phyloP scores from a whole-genome alignment of 768 basidiomycete genomes.

The Kwoniella shandongensis region DNA sequence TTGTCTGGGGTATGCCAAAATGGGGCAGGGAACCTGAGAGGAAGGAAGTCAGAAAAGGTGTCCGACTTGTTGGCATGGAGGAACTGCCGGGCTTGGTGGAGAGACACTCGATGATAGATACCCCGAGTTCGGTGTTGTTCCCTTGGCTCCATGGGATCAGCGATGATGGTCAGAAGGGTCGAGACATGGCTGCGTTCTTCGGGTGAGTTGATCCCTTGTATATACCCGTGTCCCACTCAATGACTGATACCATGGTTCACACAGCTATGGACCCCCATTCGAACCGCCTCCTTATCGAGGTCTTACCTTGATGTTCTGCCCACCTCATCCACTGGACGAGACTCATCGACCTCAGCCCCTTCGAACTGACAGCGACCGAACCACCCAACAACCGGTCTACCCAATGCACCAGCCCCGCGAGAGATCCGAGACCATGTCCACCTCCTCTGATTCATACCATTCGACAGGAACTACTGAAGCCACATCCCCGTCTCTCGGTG shows the following conservation, averaged over 20 bases:
- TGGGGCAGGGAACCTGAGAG: slow-evolving; percentile 47
- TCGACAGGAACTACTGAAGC: slow-evolving; percentile 39
- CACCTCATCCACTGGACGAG: slow-evolving; percentile 40
- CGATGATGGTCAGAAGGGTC: slow-evolving; percentile 45
- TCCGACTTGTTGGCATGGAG: slow-evolving; percentile 38
- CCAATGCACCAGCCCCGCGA: slow-evolving; percentile 27
- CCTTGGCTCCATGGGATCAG: slow-evolving; percentile 53
- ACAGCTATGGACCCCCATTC: slow-evolving; percentile 41
- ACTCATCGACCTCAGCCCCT: slow-evolving; percentile 6
- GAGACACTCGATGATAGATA: slow-evolving; percentile 44
- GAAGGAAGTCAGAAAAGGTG: slow-evolving; percentile 40
- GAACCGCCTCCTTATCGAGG: slow-evolving; percentile 51
- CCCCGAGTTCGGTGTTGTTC: slow-evolving; percentile 48
- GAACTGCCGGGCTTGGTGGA: slow-evolving; percentile 42
- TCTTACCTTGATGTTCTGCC: slow-evolving; percentile 41
- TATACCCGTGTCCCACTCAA: no score
- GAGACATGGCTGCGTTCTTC: slow-evolving; percentile 50
- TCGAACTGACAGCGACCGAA: slow-evolving; percentile 15
- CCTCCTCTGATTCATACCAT: slow-evolving; percentile 26
- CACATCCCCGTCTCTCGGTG: slow-evolving; percentile 36
- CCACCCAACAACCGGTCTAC: slow-evolving; percentile 9
- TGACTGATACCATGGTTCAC: slow-evolving; percentile 1
- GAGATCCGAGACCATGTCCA: slow-evolving; percentile 46
- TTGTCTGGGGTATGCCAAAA: slow-evolving; percentile 47
- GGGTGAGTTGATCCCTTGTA: slow-evolving; percentile 44